phyloP scores from a whole-genome alignment of 140 eudicot genomes.

The Erigeron philadelphicus region DNA sequence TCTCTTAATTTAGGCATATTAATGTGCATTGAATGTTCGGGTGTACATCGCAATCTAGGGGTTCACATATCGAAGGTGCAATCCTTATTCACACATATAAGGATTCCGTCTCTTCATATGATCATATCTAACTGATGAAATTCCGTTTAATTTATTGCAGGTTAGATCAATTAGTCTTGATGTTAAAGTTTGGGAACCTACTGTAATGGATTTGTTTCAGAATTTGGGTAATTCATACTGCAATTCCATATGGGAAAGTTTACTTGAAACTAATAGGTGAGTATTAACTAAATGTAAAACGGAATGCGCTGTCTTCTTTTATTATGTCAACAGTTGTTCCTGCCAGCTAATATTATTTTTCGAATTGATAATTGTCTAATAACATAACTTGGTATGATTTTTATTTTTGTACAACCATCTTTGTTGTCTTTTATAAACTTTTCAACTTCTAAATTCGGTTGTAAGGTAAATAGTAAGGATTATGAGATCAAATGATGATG shows the following conservation, averaged over 20 bases:
- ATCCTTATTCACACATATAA: not conserved
- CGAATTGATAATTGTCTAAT: not conserved
- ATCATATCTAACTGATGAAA: not conserved
- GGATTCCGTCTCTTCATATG: not conserved
- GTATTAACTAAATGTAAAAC: conserved; percentile 19
- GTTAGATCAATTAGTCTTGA: conserved; percentile 87
- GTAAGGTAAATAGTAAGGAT: not conserved
- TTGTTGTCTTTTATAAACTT: not conserved
- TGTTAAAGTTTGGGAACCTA: conserved; percentile 96
- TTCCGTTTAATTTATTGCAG: conserved; percentile 35
- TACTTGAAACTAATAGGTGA: conserved; percentile 44
- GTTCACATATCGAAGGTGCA: conserved; percentile 96
- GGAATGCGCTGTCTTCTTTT: not conserved
- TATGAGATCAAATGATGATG: not conserved
- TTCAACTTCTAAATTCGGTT: not conserved
- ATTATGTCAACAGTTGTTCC: not conserved
- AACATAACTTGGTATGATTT: not conserved
- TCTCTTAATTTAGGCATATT: conserved; percentile 90
- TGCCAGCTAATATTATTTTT: not conserved
- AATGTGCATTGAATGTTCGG: conserved; percentile 94
- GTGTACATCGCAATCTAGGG: conserved; percentile 94
- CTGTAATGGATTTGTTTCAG: conserved; percentile 65
- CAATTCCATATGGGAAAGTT: conserved; percentile 88
- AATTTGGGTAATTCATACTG: conserved; percentile 73
- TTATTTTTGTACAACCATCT: not conserved